phyloP scores from a whole-genome alignment of 768 basidiomycete genomes.

The Lactarius evosmus region DNA sequence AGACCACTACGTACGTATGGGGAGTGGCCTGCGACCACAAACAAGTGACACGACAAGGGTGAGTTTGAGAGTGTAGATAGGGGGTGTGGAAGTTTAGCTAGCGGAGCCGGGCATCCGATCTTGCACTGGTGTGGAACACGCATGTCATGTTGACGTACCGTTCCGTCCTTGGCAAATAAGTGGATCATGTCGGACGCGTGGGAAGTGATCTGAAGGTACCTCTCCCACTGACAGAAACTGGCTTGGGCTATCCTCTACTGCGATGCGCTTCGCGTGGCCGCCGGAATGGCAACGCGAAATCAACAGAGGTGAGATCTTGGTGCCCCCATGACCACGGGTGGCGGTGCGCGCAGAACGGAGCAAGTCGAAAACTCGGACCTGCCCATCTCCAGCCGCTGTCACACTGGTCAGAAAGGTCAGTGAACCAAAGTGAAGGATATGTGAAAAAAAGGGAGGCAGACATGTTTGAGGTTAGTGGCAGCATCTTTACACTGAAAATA shows the following conservation, averaged over 20 bases:
- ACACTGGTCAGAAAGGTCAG: conserved; percentile 41
- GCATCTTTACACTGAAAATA: conserved; percentile 80
- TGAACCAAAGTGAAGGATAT: conserved; percentile 12
- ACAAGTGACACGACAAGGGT: conserved; percentile 74
- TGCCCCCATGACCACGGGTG: neutral
- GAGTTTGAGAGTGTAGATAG: conserved; percentile 75
- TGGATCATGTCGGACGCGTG: conserved; percentile 29
- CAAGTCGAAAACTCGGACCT: conserved; percentile 78
- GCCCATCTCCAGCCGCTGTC: conserved; percentile 69
- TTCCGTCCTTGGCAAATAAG: conserved; percentile 61
- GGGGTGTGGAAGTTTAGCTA: conserved; percentile 61
- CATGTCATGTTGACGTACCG: conserved; percentile 85
- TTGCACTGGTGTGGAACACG: conserved; percentile 66
- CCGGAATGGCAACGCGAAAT: conserved; percentile 65
- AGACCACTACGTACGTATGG: conserved; percentile 54
- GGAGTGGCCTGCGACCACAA: conserved; percentile 81
- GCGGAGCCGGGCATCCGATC: conserved; percentile 61
- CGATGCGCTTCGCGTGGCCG: conserved; percentile 71
- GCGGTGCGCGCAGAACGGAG: neutral
- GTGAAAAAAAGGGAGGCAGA: conserved; percentile 37
- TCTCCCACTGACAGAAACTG: conserved; percentile 77
- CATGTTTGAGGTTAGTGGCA: conserved; percentile 78
- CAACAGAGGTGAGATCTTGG: conserved; percentile 32
- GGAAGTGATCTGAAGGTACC: conserved; percentile 40
- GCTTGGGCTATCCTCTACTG: conserved; percentile 76